phyloP scores from a whole-genome alignment of 2,329 filamentous ascomycete species.

The Phialemoniopsis sp. region DNA sequence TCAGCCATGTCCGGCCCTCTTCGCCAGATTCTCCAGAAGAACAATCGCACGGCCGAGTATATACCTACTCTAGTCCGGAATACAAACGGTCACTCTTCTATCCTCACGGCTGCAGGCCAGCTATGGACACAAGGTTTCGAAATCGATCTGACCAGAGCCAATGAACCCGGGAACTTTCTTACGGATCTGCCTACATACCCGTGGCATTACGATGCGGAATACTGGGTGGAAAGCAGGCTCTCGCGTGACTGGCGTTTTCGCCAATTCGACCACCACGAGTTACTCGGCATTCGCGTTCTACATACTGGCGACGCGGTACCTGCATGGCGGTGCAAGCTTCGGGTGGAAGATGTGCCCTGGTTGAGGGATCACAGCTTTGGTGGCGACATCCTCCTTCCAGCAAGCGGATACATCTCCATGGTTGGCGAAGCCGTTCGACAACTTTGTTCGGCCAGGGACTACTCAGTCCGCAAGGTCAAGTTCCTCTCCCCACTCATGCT shows the following conservation, averaged over 20 bases:
- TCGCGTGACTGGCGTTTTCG: conserved; percentile 21
- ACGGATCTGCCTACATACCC: conserved; percentile 18
- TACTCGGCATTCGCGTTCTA: conserved; percentile 9
- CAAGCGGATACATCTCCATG: conserved; percentile 26
- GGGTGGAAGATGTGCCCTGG: conserved; percentile 24
- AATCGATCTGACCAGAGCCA: conserved; percentile 1
- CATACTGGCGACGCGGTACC: conserved; percentile 8
- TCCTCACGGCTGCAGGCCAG: conserved; percentile 5
- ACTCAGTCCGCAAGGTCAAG: conserved; percentile 5
- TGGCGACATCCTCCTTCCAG: conserved; percentile 35
- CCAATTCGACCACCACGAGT: conserved; percentile 13
- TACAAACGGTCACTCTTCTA: not conserved
- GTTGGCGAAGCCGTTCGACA: conserved; percentile 5
- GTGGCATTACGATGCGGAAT: conserved; percentile 19
- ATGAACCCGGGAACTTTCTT: conserved; percentile 2
- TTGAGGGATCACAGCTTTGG: conserved; percentile 40
- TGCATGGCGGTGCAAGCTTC: conserved; percentile 8
- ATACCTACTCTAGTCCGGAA: conserved; percentile 4
- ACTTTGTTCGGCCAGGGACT: not conserved
- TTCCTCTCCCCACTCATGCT: conserved; percentile 9
- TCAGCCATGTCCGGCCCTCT: conserved; percentile 19
- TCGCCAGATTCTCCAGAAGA: conserved; percentile 16
- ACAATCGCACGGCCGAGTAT: conserved; percentile 7
- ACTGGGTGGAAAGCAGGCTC: conserved; percentile 23
- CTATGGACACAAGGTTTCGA: conserved; percentile 3